These are phyloP conservation scores for Moesziomyces parantarcticus DNA, from an alignment of 1,284 basidiomycete genomes.

Conservation along the genomic window DNA sequence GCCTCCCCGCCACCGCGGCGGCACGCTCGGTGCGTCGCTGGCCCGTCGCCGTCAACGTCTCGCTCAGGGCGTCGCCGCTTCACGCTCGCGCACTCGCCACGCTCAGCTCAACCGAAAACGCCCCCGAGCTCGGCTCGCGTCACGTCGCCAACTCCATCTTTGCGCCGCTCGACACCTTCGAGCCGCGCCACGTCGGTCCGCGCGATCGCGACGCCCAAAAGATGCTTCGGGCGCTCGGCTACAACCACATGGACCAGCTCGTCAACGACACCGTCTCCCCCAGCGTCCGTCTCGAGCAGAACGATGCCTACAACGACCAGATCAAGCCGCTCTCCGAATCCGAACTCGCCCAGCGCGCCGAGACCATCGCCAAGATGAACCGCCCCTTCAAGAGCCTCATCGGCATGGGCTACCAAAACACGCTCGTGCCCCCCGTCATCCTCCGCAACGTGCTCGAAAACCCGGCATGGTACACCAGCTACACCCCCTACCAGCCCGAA, in stretches of 20 bases:
- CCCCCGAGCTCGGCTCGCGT: slow-evolving; percentile 46
- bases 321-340: slow-evolving; percentile 79
- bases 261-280: slow-evolving; percentile 61
- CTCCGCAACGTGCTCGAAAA: slow-evolving; percentile 78
- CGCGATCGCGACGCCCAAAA: slow-evolving; percentile 53
- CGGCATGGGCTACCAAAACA: slow-evolving; percentile 91
- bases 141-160: slow-evolving; percentile 59
- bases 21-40: slow-evolving; percentile 26
- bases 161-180: slow-evolving; percentile 62
- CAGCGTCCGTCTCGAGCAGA: slow-evolving; percentile 71
- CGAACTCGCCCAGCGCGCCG: slow-evolving; percentile 81
- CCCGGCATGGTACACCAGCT: slow-evolving; percentile 97
- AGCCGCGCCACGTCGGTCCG: slow-evolving; percentile 62
- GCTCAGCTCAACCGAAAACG: slow-evolving; percentile 51
- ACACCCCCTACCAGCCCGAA: slow-evolving; percentile 90
- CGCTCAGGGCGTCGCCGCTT: too few relatives aligned
- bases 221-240: slow-evolving; percentile 63
- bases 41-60: slow-evolving; percentile 19
- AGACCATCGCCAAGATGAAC: slow-evolving; percentile 81
- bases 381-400: slow-evolving; percentile 90
- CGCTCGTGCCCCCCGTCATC: slow-evolving; percentile 64
- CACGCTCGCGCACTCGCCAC: slow-evolving; percentile 35
- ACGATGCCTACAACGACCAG: slow-evolving; percentile 75
- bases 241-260: slow-evolving; percentile 60
- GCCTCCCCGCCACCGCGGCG: slow-evolving; percentile 13